Percentiles rank a stretch among this genome's conserved stretches.
Evolutionary conservation across 805 yeast species (phyloP).

Genomic region (Wickerhamiella slavikovae): DNA sequence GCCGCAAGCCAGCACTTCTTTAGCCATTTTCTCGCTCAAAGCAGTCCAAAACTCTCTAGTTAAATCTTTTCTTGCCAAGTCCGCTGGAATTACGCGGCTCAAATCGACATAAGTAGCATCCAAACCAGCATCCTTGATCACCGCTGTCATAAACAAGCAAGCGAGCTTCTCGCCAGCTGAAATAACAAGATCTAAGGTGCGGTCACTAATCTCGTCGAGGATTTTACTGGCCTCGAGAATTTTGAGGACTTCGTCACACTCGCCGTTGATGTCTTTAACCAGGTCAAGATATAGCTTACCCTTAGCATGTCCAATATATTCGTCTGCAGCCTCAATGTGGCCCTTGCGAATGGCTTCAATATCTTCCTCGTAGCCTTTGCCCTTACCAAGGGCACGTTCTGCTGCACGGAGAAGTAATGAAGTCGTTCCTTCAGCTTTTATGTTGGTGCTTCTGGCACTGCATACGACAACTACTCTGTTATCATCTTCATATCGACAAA

Average conservation of each 20-base stretch:
- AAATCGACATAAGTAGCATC: slow-evolving; percentile 64
- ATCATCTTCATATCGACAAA: slow-evolving; percentile 31
- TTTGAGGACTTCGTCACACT: slow-evolving; percentile 46
- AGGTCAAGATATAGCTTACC: slow-evolving; percentile 29
- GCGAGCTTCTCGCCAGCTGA: slow-evolving; percentile 85
- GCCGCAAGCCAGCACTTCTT: slow-evolving; percentile 20
- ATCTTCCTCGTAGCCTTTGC: slow-evolving; percentile 25
- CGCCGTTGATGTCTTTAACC: slow-evolving; percentile 36
- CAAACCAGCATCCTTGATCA: slow-evolving; percentile 67
- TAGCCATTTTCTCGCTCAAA: slow-evolving; percentile 30
- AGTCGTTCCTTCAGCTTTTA: slow-evolving; percentile 91
- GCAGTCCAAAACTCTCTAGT: slow-evolving; percentile 41
- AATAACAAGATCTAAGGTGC: slow-evolving; percentile 79
- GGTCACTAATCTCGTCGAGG: slow-evolving; percentile 75
- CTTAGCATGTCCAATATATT: slow-evolving; percentile 24
- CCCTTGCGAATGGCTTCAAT: slow-evolving; percentile 56
- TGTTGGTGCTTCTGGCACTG: slow-evolving; percentile 78
- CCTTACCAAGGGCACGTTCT: slow-evolving; percentile 24
- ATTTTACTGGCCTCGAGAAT: slow-evolving; percentile 72
- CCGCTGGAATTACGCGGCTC: slow-evolving; percentile 26
- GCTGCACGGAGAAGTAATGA: slow-evolving; percentile 71
- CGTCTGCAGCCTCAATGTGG: slow-evolving; percentile 54
- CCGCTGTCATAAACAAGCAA: slow-evolving; percentile 71
- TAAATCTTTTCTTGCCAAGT: slow-evolving; percentile 29
- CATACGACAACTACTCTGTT: slow-evolving; percentile 81